Percentiles rank a stretch among this genome's conserved stretches.
Conservation (phyloP, 2,329 filamentous ascomycete species). For the Penicillium sp. region DNA sequence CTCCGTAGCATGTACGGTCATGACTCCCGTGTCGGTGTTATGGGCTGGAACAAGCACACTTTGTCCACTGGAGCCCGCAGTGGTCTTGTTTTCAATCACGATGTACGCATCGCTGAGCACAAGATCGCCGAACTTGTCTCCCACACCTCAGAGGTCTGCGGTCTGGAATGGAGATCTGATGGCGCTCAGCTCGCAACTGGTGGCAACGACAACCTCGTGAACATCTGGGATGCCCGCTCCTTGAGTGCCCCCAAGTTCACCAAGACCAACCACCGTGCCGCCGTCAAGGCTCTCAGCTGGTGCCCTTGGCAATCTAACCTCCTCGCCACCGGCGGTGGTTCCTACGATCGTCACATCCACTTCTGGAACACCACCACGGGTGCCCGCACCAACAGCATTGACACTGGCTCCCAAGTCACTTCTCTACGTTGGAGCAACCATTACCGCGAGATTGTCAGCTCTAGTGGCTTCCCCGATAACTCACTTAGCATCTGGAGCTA, state of each 20-base stretch:
- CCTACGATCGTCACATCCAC: constrained; percentile 96
- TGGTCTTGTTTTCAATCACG: constrained; percentile 96
- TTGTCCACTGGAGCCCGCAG: constrained; percentile 92
- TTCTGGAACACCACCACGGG: constrained; percentile 99
- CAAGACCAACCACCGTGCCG: constrained; percentile 99
- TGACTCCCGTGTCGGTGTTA: constrained; percentile 91
- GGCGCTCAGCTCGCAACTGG: constrained; percentile 95
- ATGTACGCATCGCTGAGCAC: constrained; percentile 95
- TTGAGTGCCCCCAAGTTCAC: constrained; percentile 94
- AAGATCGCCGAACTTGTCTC: constrained; percentile 96
- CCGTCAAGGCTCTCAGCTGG: constrained; percentile 97
- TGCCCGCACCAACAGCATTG: constrained; percentile 97
- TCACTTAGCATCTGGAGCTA: constrained; percentile 99
- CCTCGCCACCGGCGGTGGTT: constrained; percentile 91
- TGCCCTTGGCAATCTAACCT: constrained; percentile 99
- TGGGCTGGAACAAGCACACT: constrained; percentile 99
- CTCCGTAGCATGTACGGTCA: constrained; percentile 98
- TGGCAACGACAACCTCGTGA: constrained; percentile 97
- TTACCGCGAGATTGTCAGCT: constrained; percentile 97
- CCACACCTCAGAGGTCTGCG: constrained; percentile 96
- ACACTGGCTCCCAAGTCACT: constrained; percentile 96
- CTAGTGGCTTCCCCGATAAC: constrained; percentile 98
- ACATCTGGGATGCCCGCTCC: constrained; percentile 96
- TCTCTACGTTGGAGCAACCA: constrained; percentile 93
- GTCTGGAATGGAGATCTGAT: constrained; percentile 94